These are phyloP conservation scores for Neltuma alba DNA, from an alignment of 306 rosid species.

Conservation along the genomic window DNA sequence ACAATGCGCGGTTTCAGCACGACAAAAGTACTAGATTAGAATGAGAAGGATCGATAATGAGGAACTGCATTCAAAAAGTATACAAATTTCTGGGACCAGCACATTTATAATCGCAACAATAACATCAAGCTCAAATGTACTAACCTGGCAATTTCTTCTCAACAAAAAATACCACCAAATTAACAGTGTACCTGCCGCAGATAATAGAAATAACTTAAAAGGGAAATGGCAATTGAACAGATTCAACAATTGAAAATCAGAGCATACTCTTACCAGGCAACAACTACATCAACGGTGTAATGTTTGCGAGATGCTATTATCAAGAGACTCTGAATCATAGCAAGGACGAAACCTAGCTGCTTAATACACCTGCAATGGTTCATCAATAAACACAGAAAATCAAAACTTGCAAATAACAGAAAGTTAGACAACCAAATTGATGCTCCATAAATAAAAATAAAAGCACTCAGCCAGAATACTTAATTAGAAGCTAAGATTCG, in stretches of 20 bases:
- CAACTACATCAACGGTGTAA: constrained; percentile 95
- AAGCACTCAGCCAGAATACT: neutral
- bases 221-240: neutral
- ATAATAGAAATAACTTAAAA: constrained; percentile 28
- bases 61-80: neutral
- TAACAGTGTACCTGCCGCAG: constrained; percentile 87
- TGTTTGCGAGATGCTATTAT: constrained; percentile 98
- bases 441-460: constrained; percentile 1
- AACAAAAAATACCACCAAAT: constrained; percentile 84
- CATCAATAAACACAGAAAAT: constrained; percentile 17
- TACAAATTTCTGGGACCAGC: neutral
- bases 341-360: constrained; percentile 87
- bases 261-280: constrained; percentile 73
- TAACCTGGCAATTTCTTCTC: constrained; percentile 90
- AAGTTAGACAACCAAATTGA: neutral
- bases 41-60: neutral
- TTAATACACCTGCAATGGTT: constrained; percentile 61
- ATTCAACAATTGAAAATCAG: neutral
- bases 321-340: constrained; percentile 80
- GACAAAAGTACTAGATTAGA: neutral
- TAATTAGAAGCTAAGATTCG: neutral
- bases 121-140: constrained; percentile 20
- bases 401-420: neutral
- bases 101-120: neutral
- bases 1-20: neutral